A percentile compares a stretch with the other conserved stretches of the same genome.
Conservation (phyloP, 2,329 filamentous ascomycete genomes). For the Botrytis galanthina region DNA sequence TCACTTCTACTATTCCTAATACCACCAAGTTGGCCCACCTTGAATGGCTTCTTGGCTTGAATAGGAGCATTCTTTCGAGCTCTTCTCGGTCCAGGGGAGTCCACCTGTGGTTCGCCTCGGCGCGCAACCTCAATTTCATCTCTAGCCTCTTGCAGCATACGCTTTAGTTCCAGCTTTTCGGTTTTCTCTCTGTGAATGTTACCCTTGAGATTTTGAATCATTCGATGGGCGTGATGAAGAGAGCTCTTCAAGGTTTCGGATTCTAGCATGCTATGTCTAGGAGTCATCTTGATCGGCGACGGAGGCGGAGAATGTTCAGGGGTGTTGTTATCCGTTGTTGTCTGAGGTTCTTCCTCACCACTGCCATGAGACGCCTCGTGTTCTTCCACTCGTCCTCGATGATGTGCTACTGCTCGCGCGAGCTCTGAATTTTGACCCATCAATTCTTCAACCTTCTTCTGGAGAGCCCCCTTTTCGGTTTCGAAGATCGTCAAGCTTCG, state of each 20-base stretch:
- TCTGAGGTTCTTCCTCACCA: constrained; percentile 63
- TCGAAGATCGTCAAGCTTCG: constrained; percentile 77
- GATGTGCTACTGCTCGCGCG: constrained; percentile 75
- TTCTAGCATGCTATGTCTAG: constrained; percentile 87
- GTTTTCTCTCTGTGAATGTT: constrained; percentile 98
- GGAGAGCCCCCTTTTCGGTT: constrained; percentile 72
- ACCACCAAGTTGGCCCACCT: constrained; percentile 71
- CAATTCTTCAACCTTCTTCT: constrained; percentile 84
- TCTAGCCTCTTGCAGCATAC: constrained; percentile 90
- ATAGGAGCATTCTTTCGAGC: constrained; percentile 62
- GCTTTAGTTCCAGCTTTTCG: constrained; percentile 92
- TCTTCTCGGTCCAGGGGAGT: constrained; percentile 52
- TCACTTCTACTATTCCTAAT: constrained; percentile 73
- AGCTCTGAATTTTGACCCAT: constrained; percentile 88
- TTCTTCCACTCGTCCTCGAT: constrained; percentile 65
- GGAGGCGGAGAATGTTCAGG: constrained; percentile 88
- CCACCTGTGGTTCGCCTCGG: constrained; percentile 47
- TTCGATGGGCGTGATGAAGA: constrained; percentile 88
- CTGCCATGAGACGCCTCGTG: constrained; percentile 57
- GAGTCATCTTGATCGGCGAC: constrained; percentile 88
- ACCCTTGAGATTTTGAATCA: constrained; percentile 92
- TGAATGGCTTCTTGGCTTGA: constrained; percentile 75
- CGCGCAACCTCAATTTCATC: constrained; percentile 76
- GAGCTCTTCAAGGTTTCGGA: constrained; percentile 94
- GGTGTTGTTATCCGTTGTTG: constrained; percentile 66